A percentile compares a stretch with the other conserved stretches of the same genome.
Evolutionary conservation across 305 asterid genomes (phyloP).

Genomic region (Euphrasia arctica): DNA sequence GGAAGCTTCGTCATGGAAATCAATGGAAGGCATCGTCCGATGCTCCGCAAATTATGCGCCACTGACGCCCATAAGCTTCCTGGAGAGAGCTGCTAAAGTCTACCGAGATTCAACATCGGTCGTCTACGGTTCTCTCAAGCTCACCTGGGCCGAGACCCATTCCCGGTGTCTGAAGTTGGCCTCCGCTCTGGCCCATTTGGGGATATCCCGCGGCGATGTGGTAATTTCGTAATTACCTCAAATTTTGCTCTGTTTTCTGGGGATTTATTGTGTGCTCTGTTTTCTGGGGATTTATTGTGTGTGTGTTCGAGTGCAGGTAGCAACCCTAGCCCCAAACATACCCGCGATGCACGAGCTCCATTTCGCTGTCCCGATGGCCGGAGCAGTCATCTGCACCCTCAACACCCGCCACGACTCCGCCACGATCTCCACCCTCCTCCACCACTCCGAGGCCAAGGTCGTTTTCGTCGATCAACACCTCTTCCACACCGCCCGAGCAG

Average conservation of each 20-base stretch:
- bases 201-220: constrained; percentile 63
- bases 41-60: constrained; percentile 65
- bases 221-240: constrained; percentile 31
- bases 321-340: constrained; percentile 70
- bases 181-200: constrained; percentile 54
- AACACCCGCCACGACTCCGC: constrained; percentile 73
- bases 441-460: constrained; percentile 80
- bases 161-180: constrained; percentile 60
- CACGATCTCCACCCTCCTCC: constrained; percentile 66
- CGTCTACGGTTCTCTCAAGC: constrained; percentile 48
- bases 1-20: constrained; percentile 39
- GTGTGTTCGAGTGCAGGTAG: constrained; percentile 70
- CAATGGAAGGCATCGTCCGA: constrained; percentile 49
- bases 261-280: too few relatives aligned
- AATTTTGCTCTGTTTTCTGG: too few relatives aligned
- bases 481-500: constrained; percentile 47
- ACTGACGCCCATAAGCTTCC: constrained; percentile 71
- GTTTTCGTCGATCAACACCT: constrained; percentile 70
- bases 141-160: constrained; percentile 69
- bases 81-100: constrained; percentile 70
- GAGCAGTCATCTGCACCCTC: constrained; percentile 69
- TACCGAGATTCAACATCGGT: constrained; percentile 64
- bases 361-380: constrained; percentile 95
- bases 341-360: constrained; percentile 93
- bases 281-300: too few relatives aligned